A percentile compares a stretch with the other conserved stretches of the same genome.
Conservation (phyloP, 2,329 filamentous ascomycete genomes). For the Fusarium nematophilum region DNA sequence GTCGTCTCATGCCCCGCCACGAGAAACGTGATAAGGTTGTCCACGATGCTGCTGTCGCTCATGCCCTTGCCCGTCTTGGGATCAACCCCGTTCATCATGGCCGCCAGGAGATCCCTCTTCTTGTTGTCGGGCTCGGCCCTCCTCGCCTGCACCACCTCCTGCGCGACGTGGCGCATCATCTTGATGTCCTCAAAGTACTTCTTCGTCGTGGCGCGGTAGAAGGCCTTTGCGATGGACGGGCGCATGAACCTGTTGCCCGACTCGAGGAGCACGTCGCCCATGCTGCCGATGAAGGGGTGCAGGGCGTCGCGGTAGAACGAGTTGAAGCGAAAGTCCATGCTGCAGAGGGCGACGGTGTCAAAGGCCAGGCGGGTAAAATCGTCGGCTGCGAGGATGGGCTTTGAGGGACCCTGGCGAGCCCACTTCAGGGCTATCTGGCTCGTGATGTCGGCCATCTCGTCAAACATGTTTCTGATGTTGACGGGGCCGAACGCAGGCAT, state of each 20-base stretch:
- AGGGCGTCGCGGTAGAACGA: slow-evolving; percentile 60
- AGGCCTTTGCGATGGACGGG: slow-evolving; percentile 57
- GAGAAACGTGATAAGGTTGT: slow-evolving; percentile 78
- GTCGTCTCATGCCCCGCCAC: slow-evolving; percentile 76
- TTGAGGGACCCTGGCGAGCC: slow-evolving; percentile 48
- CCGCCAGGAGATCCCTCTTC: slow-evolving; percentile 70
- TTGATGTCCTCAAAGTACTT: slow-evolving; percentile 64
- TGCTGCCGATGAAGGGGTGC: slow-evolving; percentile 55
- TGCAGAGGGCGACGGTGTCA: slow-evolving; percentile 69
- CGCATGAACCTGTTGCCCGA: slow-evolving; percentile 62
- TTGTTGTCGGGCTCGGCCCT: slow-evolving; percentile 61
- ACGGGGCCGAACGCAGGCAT: slow-evolving; percentile 58
- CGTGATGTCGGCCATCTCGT: slow-evolving; percentile 71
- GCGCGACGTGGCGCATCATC: slow-evolving; percentile 62
- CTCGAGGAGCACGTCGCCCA: slow-evolving; percentile 69
- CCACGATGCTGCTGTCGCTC: slow-evolving; percentile 67
- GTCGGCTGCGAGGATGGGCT: slow-evolving; percentile 64
- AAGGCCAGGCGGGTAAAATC: slow-evolving; percentile 73
- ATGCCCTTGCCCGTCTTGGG: slow-evolving; percentile 71
- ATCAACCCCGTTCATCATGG: slow-evolving; percentile 73
- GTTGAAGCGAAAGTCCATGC: slow-evolving; percentile 71
- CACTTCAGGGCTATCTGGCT: slow-evolving; percentile 70
- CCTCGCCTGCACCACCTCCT: slow-evolving; percentile 67
- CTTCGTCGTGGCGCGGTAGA: slow-evolving; percentile 56
- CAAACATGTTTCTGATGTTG: slow-evolving; percentile 56